Evolutionary conservation across 2,329 filamentous ascomycete species (phyloP).

Genomic region (Fusarium sp.): DNA sequence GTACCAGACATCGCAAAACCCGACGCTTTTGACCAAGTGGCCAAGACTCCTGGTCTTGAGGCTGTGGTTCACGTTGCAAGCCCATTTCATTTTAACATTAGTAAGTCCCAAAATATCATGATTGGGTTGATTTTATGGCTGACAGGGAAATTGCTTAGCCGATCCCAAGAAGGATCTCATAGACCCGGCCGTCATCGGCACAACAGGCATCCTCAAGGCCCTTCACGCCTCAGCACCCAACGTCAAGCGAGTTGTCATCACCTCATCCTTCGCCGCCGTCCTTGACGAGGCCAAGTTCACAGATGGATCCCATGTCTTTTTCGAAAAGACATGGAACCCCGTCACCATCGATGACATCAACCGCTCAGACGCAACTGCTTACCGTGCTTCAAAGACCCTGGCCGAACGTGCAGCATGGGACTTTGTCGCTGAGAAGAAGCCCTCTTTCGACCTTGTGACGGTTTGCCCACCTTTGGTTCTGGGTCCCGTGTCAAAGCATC

Average conservation of each 20-base stretch:
- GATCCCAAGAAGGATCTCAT: conserved; percentile 66
- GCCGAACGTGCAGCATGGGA: conserved; percentile 67
- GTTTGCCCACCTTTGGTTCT: conserved; percentile 67
- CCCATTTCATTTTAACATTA: conserved; percentile 66
- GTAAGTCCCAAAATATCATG: conserved; percentile 38
- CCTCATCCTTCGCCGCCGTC: conserved; percentile 67
- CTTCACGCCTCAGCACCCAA: conserved; percentile 67
- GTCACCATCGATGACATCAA: conserved; percentile 59
- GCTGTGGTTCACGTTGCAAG: conserved; percentile 71
- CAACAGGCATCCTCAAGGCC: conserved; percentile 77
- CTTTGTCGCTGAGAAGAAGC: conserved; percentile 57
- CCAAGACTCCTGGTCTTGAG: conserved; percentile 61
- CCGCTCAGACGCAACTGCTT: conserved; percentile 56
- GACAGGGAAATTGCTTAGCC: conserved; percentile 35
- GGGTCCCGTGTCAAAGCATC: conserved; percentile 63
- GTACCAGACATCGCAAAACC: conserved; percentile 82
- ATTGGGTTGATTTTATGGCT: not conserved
- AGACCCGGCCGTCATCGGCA: conserved; percentile 68
- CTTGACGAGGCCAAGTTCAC: conserved; percentile 52
- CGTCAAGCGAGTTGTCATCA: conserved; percentile 78
- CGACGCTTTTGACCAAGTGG: conserved; percentile 76
- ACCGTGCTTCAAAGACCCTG: conserved; percentile 66
- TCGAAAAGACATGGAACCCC: conserved; percentile 65
- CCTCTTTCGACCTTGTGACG: conserved; percentile 63
- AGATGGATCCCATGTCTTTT: conserved; percentile 56